Conservation (phyloP, 2,329 filamentous ascomycete species). For the Alternaria sp. region DNA sequence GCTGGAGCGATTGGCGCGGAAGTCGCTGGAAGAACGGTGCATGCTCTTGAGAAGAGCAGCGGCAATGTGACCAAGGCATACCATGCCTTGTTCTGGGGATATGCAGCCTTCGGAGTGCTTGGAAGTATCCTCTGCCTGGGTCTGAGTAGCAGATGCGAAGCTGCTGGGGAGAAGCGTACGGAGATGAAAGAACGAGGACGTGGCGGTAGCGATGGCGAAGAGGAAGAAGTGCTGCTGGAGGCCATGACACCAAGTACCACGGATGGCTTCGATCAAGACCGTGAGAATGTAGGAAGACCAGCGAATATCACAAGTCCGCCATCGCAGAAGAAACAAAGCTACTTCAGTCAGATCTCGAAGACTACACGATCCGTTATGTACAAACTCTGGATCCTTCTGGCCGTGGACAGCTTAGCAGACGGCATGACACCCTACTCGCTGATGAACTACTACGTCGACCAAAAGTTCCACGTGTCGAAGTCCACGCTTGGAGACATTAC, state of each 20-base stretch:
- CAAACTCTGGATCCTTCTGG: conserved; percentile 70
- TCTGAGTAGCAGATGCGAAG: conserved; percentile 55
- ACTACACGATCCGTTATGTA: conserved; percentile 68
- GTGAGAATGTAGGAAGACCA: conserved; percentile 21
- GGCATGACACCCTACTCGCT: conserved; percentile 61
- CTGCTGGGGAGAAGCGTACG: conserved; percentile 40
- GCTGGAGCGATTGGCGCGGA: conserved; percentile 48
- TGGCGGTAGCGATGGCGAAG: conserved; percentile 33
- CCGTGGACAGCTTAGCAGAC: conserved; percentile 70
- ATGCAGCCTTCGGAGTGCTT: conserved; percentile 54
- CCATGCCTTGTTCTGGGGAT: conserved; percentile 55
- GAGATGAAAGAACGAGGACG: conserved; percentile 38
- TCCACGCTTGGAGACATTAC: conserved; percentile 69
- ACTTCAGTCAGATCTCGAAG: conserved; percentile 64
- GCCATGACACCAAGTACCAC: conserved; percentile 45
- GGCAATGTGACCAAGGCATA: conserved; percentile 52
- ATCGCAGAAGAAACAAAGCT: conserved; percentile 43
- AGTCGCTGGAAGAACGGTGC: conserved; percentile 52
- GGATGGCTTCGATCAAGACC: conserved; percentile 42
- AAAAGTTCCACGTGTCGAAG: conserved; percentile 53
- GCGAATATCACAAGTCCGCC: conserved; percentile 27
- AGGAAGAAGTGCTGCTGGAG: conserved; percentile 48
- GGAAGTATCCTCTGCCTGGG: conserved; percentile 52
- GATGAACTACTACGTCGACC: conserved; percentile 51
- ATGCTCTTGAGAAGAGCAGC: conserved; percentile 50